Percentiles rank a stretch among this genome's conserved stretches.
Conservation (phyloP, 164 flowering plant genomes). For the Paratinospora sagittata region DNA sequence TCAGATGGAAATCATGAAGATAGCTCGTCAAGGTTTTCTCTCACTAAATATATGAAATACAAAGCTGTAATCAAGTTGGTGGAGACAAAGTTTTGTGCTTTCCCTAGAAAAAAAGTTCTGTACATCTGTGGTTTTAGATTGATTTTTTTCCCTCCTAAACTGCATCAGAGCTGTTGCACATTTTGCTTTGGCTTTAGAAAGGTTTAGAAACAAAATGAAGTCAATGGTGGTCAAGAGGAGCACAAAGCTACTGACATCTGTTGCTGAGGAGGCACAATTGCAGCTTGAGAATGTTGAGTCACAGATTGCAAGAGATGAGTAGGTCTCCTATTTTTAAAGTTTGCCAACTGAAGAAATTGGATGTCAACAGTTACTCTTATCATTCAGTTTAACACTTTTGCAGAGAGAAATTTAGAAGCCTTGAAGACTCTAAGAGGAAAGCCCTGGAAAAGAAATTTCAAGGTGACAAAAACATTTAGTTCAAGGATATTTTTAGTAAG, state of each 20-base stretch:
- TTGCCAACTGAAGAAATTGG: neutral
- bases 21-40: slow-evolving; percentile 50
- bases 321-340: slow-evolving; percentile 22
- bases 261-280: slow-evolving; percentile 39
- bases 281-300: slow-evolving; percentile 55
- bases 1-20: slow-evolving; percentile 41
- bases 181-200: slow-evolving; percentile 52
- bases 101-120: neutral
- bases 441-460: slow-evolving; percentile 55
- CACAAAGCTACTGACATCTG: slow-evolving; percentile 58
- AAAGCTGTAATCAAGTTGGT: neutral
- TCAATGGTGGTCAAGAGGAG: slow-evolving; percentile 46
- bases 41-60: neutral
- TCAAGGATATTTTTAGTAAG: neutral
- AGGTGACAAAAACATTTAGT: slow-evolving; percentile 35
- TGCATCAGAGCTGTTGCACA: slow-evolving; percentile 49
- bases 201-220: slow-evolving; percentile 50
- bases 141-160: slow-evolving; percentile 11
- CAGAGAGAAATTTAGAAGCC: slow-evolving; percentile 60
- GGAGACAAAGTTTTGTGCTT: neutral
- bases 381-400: slow-evolving; percentile 12
- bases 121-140: neutral
- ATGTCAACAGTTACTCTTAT: slow-evolving; percentile 5
- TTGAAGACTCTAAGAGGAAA: slow-evolving; percentile 57
- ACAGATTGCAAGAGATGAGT: slow-evolving; percentile 68